Base-by-base conservation (phyloP, 371 early-diverging fungal genomes). In the Globomyces sp. region DNA sequence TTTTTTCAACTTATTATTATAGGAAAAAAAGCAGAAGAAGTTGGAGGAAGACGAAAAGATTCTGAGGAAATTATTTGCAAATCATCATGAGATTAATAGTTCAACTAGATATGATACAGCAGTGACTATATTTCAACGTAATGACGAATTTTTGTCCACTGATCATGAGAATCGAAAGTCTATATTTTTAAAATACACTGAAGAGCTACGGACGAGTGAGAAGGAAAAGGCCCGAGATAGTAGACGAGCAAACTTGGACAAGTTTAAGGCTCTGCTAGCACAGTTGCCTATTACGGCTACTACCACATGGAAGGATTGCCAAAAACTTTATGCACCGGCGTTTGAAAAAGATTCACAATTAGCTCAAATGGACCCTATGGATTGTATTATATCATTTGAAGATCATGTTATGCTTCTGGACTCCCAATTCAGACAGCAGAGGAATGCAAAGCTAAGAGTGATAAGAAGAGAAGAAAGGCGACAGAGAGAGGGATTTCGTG, bases 341-440 rank as follows among this genome's bases (percentile, higher is more conserved):
- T 84, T 78, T 70, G 69, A 79, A 49, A 70, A 79, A 36, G 78
- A 83, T 43, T 34, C 63, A n/a, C 80, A 83, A 13, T 73, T 84
- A 1, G 85, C 90, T 65, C 77, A 81, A 43, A 84, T 96, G 85
- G 91, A 88, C 63, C 80, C 87, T 71, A 73, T 90, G 46, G 94
- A 94, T 71, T 84, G 91, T 62, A 81, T 94, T 63, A 76, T 85
- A 5, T 87, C 87, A 0, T 96, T 84, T 81, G 93, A 94, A 64
- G 87, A 89, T 9, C 88, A 92, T 66, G 86, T 89, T 63, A 74
- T 81, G 43, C 70, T 68, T 0, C 73, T 92, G 39, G 92, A 93
- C 74, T 74, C 79, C 4, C 84, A 85, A 11, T 85, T 87, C 46
- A 48, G 63, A 8, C 71, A 75, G 36, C 47, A 67, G 42, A 61